These are phyloP conservation scores for Fusarium torreyae DNA, from an alignment of 2,329 filamentous ascomycete genomes.

Conservation along the genomic window DNA sequence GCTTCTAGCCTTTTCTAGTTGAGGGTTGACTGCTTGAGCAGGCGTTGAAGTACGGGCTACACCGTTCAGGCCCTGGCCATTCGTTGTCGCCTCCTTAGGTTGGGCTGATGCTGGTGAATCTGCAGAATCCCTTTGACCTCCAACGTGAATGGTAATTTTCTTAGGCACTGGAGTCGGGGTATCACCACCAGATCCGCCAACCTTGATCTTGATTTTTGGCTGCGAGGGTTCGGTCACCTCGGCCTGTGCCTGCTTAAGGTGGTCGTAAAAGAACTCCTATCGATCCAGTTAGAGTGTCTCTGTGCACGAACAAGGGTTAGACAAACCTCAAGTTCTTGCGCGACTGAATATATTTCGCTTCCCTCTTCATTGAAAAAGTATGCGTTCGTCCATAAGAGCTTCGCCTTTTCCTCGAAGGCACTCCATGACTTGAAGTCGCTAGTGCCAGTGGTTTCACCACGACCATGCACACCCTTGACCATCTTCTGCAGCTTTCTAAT, in stretches of 20 bases:
- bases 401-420: conserved; percentile 83
- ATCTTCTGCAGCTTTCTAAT: conserved; percentile 83
- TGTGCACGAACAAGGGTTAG: not conserved
- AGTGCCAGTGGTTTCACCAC: conserved; percentile 73
- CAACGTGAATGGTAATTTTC: conserved; percentile 81
- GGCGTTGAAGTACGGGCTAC: conserved; percentile 39
- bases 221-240: conserved; percentile 80
- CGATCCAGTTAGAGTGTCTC: conserved; percentile 23
- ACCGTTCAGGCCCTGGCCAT: conserved; percentile 44
- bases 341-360: conserved; percentile 85
- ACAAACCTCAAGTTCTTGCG: conserved; percentile 82
- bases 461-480: conserved; percentile 80
- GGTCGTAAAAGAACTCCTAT: conserved; percentile 78
- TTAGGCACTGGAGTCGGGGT: conserved; percentile 63
- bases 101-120: conserved; percentile 64
- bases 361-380: conserved; percentile 93
- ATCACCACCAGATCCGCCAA: conserved; percentile 65
- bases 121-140: conserved; percentile 69
- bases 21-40: conserved; percentile 29
- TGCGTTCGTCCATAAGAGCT: conserved; percentile 89
- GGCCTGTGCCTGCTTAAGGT: conserved; percentile 80
- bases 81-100: conserved; percentile 41
- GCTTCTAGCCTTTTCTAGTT: conserved; percentile 60
- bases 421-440: conserved; percentile 87
- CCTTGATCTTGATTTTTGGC: conserved; percentile 86